Base-by-base conservation (phyloP, 352 stramenopile species). In the Phytophthora chlamydospora region DNA sequence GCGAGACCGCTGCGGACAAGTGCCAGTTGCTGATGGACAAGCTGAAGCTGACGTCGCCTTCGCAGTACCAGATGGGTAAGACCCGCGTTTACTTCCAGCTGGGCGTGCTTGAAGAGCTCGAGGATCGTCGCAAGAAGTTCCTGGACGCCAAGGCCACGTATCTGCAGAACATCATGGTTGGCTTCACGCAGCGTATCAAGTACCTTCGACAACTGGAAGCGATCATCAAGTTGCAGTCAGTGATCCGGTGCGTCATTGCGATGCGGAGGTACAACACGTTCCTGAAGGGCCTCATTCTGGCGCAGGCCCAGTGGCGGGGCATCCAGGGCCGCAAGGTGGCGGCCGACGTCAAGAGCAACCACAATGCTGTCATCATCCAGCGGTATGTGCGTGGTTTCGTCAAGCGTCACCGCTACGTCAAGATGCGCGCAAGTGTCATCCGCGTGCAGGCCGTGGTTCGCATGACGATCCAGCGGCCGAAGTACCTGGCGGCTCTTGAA, bases 221-320 rank as follows among this genome's bases (percentile, higher is more conserved):
- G 4, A 92, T 95, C 48, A 74, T 95, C 58, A 95, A 93, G 71
- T 44, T 95, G 50, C 86, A 93, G 72, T 93, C 86, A 35, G 83
- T 93, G 13, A 78, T 90, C 61, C 81, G 85, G 31, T 95, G 86
- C 40, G 84, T 95, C 2, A 88, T 88, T 34, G 78, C 83, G 7
- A 95, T 95, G 86, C 80, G 80, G 34, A 78, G 84, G 55, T 95
- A 92, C 83, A 88, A 89, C 69, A 89, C 79, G n/a, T 91, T 95
- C 61, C 50, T 85, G 21, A 82, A 80, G 12, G 86, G 84, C 14
- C 61, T 93, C 33, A 75, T 83, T 14, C 65, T 73, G 47, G 57
- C 71, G 4, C 86, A 95, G 58, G 86, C 86, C 11, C 86, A 64
- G 17, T 91, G 85, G 77, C 73, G 86, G 64, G 86, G 86, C 38